Evolutionary conservation across 2,329 filamentous ascomycete species (phyloP), one percentile per base, ranked within the genome.

Genomic region (Cladosporium sp.): DNA sequence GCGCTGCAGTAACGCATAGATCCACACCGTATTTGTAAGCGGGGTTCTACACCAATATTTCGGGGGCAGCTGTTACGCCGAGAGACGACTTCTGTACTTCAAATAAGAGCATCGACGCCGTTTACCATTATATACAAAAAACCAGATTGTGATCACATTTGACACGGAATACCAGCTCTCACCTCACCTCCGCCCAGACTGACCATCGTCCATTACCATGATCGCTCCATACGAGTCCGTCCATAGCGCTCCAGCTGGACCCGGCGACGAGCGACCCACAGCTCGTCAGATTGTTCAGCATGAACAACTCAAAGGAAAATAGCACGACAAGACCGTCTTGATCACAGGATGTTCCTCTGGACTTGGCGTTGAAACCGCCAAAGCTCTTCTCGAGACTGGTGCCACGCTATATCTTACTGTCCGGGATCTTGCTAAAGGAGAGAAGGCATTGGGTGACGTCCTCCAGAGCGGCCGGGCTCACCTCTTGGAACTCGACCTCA

Each of bases 401-500:
- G 81, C 81, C 11, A 80, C 72, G 26, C 67, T 83, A 53, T 83
- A 77, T 69, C 72, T 79, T 11, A 80, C 80, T 1, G 80, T 76
- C 1, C 77, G 83, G 13, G 74, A 84, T 67, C 65, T 81, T 1
- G 66, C 70, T 3, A 82, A 82, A 68, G 76, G 78, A 21, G 68
- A 77, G 28, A 74, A 65, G 21, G 67, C 72, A 39, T 70, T 73
- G 57, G 67, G 72, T 3, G 72, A 74, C 23, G 70, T 75, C 57
- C 65, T 73, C 25, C 4, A 43, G 36, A 5, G 5, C 4, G 36
- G 11, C 53, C 71, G 71, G 6, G 74, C 81, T 63, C 69, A 76
- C 16, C 74, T 77, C 67, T 72, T 83, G 5, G 71, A 76, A 2
- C 74, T 82, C 16, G 69, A 73, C 48, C 72, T 80, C 16, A 68